A percentile compares a stretch with the other conserved stretches of the same genome.
Evolutionary conservation across 2,329 filamentous ascomycete genomes (phyloP).

Genomic region (Tolypocladium endophyticum): DNA sequence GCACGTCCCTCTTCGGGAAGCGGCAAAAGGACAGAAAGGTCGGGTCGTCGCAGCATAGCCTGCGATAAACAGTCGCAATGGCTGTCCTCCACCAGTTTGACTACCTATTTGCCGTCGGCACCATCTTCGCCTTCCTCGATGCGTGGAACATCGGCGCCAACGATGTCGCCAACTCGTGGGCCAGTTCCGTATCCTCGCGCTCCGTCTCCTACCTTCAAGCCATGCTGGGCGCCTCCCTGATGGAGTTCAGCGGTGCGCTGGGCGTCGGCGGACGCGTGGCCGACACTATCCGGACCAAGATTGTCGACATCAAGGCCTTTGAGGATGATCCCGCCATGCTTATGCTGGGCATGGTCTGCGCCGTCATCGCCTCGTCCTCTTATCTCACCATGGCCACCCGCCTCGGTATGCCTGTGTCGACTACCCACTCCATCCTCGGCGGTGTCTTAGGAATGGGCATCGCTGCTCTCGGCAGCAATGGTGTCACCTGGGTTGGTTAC

Average conservation of each 20-base stretch:
- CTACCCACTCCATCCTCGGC: constrained; percentile 50
- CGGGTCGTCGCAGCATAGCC: neutral
- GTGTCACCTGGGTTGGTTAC: constrained; percentile 43
- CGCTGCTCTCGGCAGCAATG: constrained; percentile 37
- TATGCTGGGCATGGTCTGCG: constrained; percentile 49
- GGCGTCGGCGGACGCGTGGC: constrained; percentile 50
- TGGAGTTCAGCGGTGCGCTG: constrained; percentile 52
- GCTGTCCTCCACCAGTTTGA: constrained; percentile 37
- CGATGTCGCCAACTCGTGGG: constrained; percentile 70
- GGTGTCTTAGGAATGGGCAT: constrained; percentile 50
- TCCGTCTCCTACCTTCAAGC: constrained; percentile 53
- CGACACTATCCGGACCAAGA: constrained; percentile 50
- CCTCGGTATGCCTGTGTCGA: constrained; percentile 47
- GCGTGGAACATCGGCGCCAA: constrained; percentile 50
- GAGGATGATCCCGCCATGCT: constrained; percentile 35
- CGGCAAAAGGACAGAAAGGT: neutral
- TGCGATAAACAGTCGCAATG: constrained; percentile 6
- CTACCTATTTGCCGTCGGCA: constrained; percentile 54
- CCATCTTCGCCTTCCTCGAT: constrained; percentile 55
- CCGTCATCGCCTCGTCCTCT: constrained; percentile 38
- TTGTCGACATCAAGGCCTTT: constrained; percentile 41
- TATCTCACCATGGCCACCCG: constrained; percentile 48
- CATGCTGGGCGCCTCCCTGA: constrained; percentile 45
- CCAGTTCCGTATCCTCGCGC: constrained; percentile 61
- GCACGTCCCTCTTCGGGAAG: neutral